These are phyloP conservation scores for Trypanosoma avium DNA, from an alignment of 208 protist genomes.

Conservation along the genomic window DNA sequence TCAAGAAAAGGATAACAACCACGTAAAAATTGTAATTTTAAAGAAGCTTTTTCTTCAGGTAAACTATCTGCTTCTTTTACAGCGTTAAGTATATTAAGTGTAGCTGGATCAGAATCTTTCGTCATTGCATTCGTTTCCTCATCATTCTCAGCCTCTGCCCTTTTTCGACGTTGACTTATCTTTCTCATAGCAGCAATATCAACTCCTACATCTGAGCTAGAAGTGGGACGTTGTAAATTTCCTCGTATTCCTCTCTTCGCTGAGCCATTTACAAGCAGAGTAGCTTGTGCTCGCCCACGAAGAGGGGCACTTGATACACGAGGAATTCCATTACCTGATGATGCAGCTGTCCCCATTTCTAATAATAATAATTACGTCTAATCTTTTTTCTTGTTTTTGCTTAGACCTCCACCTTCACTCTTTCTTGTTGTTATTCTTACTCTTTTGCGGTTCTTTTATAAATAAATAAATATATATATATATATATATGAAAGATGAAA, in stretches of 20 bases:
- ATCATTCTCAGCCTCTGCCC: conserved; percentile 17
- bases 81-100: conserved; percentile 58
- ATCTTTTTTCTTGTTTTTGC: no score
- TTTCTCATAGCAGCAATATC: conserved; percentile 4
- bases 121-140: conserved; percentile 42
- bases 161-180: conserved; percentile 9
- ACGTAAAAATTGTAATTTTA: conserved; percentile 55
- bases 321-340: background rate
- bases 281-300: conserved; percentile 1
- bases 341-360: conserved; percentile 20
- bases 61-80: conserved; percentile 60
- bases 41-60: conserved; percentile 29
- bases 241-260: background rate
- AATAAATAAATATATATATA: no score
- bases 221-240: background rate
- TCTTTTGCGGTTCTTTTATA: no score
- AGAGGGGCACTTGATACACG: background rate
- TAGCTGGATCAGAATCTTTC: conserved; percentile 48
- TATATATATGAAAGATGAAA: no score
- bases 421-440: no score
- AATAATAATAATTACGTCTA: no score
- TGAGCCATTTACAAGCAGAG: conserved; percentile 24
- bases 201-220: background rate
- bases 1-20: conserved; percentile 71
- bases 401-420: no score